These are phyloP conservation scores for Apiospora malaysiana DNA, from an alignment of 2,329 filamentous ascomycete genomes.

Conservation along the genomic window DNA sequence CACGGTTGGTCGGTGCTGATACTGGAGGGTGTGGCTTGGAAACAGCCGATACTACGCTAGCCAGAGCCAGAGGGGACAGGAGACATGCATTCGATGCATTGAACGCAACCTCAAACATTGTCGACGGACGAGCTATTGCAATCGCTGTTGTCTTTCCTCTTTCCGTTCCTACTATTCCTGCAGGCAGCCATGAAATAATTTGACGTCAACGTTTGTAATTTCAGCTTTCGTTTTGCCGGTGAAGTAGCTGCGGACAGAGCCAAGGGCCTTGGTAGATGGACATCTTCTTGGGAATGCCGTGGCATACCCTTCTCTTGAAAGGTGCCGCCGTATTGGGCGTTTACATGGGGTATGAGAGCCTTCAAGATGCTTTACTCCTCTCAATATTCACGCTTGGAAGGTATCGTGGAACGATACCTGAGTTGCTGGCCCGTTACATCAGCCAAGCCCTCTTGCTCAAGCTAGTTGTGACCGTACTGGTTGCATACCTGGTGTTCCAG, in stretches of 20 bases:
- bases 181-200: constrained; percentile 2
- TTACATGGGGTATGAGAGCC: constrained; percentile 26
- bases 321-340: constrained; percentile 27
- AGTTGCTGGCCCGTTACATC: not conserved
- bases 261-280: constrained; percentile 22
- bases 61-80: not conserved
- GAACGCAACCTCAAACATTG: not conserved
- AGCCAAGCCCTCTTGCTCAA: not conserved
- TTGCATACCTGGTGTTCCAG: not conserved
- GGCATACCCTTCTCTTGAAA: constrained; percentile 26
- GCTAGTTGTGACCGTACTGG: not conserved
- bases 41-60: constrained; percentile 6
- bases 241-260: not conserved
- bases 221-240: not conserved
- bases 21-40: constrained; percentile 1
- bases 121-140: not conserved
- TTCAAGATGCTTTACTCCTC: constrained; percentile 30
- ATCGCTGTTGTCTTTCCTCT: not conserved
- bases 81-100: not conserved
- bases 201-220: constrained; percentile 6
- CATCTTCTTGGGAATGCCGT: constrained; percentile 24
- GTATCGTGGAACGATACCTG: constrained; percentile 17
- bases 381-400: constrained; percentile 26
- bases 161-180: not conserved
- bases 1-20: too few relatives aligned